phyloP scores from a whole-genome alignment of 2,329 filamentous ascomycete genomes.

The Penicillium glabrum region DNA sequence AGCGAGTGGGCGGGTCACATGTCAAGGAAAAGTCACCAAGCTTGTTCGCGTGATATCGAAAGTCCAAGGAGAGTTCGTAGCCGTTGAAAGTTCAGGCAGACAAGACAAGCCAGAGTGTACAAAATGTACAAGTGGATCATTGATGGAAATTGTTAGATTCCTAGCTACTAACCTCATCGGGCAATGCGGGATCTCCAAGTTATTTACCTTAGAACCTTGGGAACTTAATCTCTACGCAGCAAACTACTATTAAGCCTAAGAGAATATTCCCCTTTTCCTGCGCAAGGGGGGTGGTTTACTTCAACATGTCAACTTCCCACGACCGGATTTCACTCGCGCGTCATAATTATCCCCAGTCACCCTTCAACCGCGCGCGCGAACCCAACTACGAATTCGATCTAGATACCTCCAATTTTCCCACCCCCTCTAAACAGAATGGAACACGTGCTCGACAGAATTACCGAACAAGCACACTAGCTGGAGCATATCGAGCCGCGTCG shows the following conservation, averaged over 20 bases:
- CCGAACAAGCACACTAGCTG: slow-evolving; percentile 39
- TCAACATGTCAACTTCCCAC: slow-evolving; percentile 34
- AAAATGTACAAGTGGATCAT: background rate
- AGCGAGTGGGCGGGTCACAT: slow-evolving; percentile 18
- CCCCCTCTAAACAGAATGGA: slow-evolving; percentile 29
- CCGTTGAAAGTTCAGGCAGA: background rate
- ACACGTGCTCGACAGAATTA: slow-evolving; percentile 33
- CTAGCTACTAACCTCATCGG: slow-evolving; percentile 17
- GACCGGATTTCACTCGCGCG: slow-evolving; percentile 30
- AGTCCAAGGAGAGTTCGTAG: background rate
- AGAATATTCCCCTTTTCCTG: background rate
- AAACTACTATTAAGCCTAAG: background rate
- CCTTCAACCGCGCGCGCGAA: slow-evolving; percentile 32
- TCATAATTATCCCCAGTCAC: slow-evolving; percentile 32
- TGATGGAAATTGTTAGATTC: background rate
- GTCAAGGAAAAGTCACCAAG: slow-evolving; percentile 12
- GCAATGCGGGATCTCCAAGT: slow-evolving; percentile 20
- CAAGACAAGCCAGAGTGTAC: background rate
- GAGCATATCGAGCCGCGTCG: slow-evolving; percentile 40
- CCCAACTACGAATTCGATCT: slow-evolving; percentile 27
- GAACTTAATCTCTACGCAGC: background rate
- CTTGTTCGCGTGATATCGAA: slow-evolving; percentile 9
- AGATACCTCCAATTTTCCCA: slow-evolving; percentile 29
- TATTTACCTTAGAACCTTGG: background rate
- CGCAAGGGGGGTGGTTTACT: background rate